A percentile compares a stretch with the other conserved stretches of the same genome.
Conservation (phyloP, 2,329 filamentous ascomycete genomes). For the Fusarium sp. region DNA sequence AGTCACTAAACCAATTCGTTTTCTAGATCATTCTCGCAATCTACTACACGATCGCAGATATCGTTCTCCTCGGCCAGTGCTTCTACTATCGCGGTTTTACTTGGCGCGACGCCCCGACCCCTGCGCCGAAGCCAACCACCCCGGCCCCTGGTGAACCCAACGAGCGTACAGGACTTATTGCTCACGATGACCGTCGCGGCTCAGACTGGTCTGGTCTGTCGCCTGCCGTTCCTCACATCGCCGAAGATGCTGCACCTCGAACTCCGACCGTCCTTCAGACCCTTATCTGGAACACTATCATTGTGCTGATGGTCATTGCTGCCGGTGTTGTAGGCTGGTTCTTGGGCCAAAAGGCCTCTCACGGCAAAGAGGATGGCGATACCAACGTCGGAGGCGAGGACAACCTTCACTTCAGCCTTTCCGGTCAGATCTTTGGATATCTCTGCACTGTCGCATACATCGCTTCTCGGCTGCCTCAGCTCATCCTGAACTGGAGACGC, state of each 20-base stretch:
- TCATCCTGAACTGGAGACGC: conserved; percentile 90
- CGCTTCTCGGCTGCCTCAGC: conserved; percentile 87
- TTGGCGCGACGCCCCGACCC: conserved; percentile 65
- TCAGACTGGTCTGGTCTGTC: conserved; percentile 75
- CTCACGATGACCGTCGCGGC: conserved; percentile 57
- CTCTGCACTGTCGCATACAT: conserved; percentile 91
- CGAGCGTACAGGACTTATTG: conserved; percentile 60
- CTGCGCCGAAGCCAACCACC: conserved; percentile 55
- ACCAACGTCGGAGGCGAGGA: conserved; percentile 55
- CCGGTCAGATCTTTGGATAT: conserved; percentile 93
- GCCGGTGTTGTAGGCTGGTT: conserved; percentile 91
- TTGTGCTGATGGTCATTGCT: conserved; percentile 82
- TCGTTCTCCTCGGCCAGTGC: conserved; percentile 88
- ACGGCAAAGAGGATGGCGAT: conserved; percentile 56
- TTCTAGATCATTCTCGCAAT: conserved; percentile 83
- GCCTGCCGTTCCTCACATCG: conserved; percentile 82
- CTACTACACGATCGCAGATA: conserved; percentile 92
- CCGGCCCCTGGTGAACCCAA: conserved; percentile 53
- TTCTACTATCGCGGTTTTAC: conserved; percentile 95
- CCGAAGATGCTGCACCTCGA: conserved; percentile 58
- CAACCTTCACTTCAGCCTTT: conserved; percentile 73
- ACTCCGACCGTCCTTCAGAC: conserved; percentile 66
- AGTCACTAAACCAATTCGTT: conserved; percentile 23
- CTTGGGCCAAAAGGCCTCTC: conserved; percentile 60
- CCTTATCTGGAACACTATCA: conserved; percentile 77